Evolutionary conservation across 805 yeast genomes (phyloP), one percentile per base, ranked within the genome.

Genomic region (Metschnikowia arizonensis): DNA sequence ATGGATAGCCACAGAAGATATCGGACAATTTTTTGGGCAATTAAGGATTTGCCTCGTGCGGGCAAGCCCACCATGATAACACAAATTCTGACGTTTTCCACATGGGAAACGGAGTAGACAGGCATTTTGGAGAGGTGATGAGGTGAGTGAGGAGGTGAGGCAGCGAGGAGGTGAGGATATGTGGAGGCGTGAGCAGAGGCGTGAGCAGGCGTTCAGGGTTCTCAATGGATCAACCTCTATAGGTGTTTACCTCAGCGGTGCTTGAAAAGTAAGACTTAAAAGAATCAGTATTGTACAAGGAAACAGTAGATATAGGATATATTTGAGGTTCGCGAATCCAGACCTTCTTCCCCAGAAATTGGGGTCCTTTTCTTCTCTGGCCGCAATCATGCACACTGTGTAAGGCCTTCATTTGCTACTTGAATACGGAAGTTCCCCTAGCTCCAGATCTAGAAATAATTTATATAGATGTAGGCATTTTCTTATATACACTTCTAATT

Each of bases 1-100:
- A 93, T 85, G 2, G 95, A 85, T 32, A 91, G 74, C 99, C 99
- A 93, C 28, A 89, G 81, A 44, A 93, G 74, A 60, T 91, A 93
- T 38, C 98, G 77, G 26, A 91, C 96, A 44, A 93, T 85, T 62
- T 91, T 93, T 61, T 89, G 96, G 2, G 98, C 89, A 50, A 93
- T 91, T 64, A 89, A 82, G 3, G 96, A 85, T 64, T 93, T 93
- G 3, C 99, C 99, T 46, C 98, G 77, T 11, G 93, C 91, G 10
- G 95, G 95, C 32, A 85, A 68, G 1, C 95, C 95, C 31, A 86
- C 93, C 86, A 88, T 85, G 15, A 88, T 83, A 33, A 88, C 96
- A 69, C 95, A 88, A 24, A 88, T 81, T 51, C 89, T 76, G 42
- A 84, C 75, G 59, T 85, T 83, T 56, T 82, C 87, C 29, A 81